Base-by-base conservation (phyloP, 345 rosid genomes). In the Hibiscus tridactylites region DNA sequence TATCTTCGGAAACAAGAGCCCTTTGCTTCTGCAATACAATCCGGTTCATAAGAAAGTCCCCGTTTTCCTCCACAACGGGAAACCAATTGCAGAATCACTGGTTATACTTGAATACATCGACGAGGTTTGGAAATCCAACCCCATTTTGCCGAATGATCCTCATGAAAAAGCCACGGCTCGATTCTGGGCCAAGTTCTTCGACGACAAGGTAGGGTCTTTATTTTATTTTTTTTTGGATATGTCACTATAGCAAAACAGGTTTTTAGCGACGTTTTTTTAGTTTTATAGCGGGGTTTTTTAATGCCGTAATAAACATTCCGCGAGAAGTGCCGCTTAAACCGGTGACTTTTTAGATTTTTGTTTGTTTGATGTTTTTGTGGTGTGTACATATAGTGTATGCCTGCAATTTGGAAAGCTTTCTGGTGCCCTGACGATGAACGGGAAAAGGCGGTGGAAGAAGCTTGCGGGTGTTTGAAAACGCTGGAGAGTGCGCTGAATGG, bases 81-180 rank as follows among this genome's bases (percentile, higher is more conserved):
- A 83, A 35, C 50, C 81, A 3, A 17, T 83, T 12, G 21, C 49
- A 11, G 88, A 85, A 71, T 85, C 87, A 13, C 73, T 56, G 0
- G 21, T 81, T 0, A 85, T 83, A 16, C 80, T 85, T 10, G 80
- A 85, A 4, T 85, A 85, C 77, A 78, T 85, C 75, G 85, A 85
- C 16, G 80, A 85, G 44, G 83, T 81, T 3, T 83, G 89, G 85
- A 75, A 73, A 31, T 15, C 47, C 28, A 77, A 79, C 59, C 87
- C 82, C 10, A 69, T 82, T 24, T 69, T 86, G 62, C 86, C 87
- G 15, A 62, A 19, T 7, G 81, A 86, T 63, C 83, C 85, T 53
- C 73, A 79, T 49, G 76, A 77, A 11, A 77, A 76, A 77, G 81
- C 87, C 61, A 26, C 62, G 60, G 83, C 86, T 72, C 75, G 79